phyloP scores from a whole-genome alignment of 306 rosid genomes.

The Trifolium repens region DNA sequence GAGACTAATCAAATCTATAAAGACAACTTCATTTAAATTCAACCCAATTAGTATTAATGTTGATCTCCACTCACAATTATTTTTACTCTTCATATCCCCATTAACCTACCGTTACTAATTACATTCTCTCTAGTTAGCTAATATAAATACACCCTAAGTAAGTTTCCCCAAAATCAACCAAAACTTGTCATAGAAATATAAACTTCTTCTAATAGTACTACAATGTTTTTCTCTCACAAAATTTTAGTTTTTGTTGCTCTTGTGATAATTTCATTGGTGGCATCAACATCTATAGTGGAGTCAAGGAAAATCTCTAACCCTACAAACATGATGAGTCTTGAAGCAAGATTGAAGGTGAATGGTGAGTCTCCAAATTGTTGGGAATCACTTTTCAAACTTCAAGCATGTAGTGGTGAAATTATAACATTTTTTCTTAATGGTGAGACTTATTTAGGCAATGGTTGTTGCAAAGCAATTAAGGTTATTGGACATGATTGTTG shows the following conservation, averaged over 20 bases:
- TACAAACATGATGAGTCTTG: slow-evolving; percentile 15
- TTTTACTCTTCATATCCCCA: background rate
- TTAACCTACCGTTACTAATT: background rate
- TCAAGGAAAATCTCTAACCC: slow-evolving; percentile 28
- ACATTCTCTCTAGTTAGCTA: background rate
- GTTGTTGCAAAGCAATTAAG: slow-evolving; percentile 60
- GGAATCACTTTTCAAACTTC: slow-evolving; percentile 62
- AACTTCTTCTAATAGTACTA: background rate
- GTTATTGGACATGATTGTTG: slow-evolving; percentile 63
- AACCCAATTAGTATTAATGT: no score
- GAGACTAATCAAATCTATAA: no score
- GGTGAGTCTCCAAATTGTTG: slow-evolving; percentile 56
- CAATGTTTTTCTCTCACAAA: slow-evolving; percentile 3
- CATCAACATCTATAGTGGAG: slow-evolving; percentile 2
- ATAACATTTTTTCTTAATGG: slow-evolving; percentile 62
- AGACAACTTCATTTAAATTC: no score
- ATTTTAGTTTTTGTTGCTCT: slow-evolving; percentile 18
- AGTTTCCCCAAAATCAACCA: background rate
- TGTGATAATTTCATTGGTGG: background rate
- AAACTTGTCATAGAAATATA: background rate
- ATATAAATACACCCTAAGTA: background rate
- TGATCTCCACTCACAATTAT: no score
- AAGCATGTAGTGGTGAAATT: slow-evolving; percentile 64
- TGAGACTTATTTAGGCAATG: slow-evolving; percentile 56
- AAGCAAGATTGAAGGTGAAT: slow-evolving; percentile 49